Percentiles rank a stretch among this genome's conserved stretches.
phyloP scores from a whole-genome alignment of 306 rosid genomes.

The Comarum palustre region DNA sequence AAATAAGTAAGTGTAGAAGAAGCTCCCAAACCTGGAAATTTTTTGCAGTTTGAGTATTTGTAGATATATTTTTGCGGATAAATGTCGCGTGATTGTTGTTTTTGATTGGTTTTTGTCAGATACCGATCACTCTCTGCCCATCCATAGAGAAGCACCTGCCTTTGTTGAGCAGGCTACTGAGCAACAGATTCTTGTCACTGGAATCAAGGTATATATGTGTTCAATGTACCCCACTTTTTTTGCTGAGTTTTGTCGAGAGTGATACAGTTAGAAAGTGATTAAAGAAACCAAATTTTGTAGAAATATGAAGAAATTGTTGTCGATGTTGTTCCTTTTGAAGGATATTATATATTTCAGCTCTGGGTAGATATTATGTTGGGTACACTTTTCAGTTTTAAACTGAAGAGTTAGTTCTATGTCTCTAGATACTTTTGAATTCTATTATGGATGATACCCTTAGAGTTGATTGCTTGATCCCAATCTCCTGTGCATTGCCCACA shows the following conservation, averaged over 20 bases:
- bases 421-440: neutral
- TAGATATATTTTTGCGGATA: neutral
- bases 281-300: neutral
- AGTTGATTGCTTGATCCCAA: neutral
- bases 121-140: conserved; percentile 74
- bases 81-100: neutral
- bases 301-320: neutral
- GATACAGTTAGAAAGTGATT: neutral
- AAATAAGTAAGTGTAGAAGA: conserved; percentile 40
- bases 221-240: neutral
- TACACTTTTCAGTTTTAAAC: neutral
- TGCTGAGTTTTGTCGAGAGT: neutral
- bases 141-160: conserved; percentile 84
- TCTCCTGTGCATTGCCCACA: neutral
- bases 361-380: neutral
- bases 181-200: conserved; percentile 82
- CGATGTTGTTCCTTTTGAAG: neutral
- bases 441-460: neutral
- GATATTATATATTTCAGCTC: neutral
- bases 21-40: neutral
- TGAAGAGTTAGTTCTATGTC: too few relatives aligned
- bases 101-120: conserved; percentile 25
- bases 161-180: conserved; percentile 86
- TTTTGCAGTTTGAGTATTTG: neutral
- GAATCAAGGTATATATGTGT: conserved; percentile 55